phyloP scores from a whole-genome alignment of 495 filamentous ascomycete species.

The Penicillium robsamsonii region DNA sequence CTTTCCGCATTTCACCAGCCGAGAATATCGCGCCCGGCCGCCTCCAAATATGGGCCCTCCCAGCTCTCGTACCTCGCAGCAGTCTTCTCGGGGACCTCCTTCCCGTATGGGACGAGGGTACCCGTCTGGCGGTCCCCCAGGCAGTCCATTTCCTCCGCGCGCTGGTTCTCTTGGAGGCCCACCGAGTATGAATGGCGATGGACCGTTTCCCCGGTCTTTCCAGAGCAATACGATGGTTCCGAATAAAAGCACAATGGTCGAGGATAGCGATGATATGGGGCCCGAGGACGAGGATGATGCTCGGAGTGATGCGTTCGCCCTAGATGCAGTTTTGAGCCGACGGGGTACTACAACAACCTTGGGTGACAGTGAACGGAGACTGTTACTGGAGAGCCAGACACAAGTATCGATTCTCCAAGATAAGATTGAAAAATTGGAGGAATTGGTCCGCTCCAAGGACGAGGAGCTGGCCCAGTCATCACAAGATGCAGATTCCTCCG shows the following conservation, averaged over 20 bases:
- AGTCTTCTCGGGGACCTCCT: conserved; percentile 39
- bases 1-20: conserved; percentile 74
- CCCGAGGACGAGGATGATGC: conserved; percentile 62
- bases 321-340: conserved; percentile 57
- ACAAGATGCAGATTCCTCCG: conserved; percentile 25
- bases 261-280: conserved; percentile 81
- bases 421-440: conserved; percentile 71
- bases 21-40: conserved; percentile 53
- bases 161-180: conserved; percentile 47
- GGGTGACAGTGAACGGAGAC: conserved; percentile 65
- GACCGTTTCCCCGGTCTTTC: conserved; percentile 80
- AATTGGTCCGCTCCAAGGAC: conserved; percentile 55
- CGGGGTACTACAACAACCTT: conserved; percentile 52
- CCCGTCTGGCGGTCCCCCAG: conserved; percentile 39
- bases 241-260: conserved; percentile 97
- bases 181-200: conserved; percentile 45
- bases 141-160: conserved; percentile 45
- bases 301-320: conserved; percentile 62
- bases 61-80: conserved; percentile 39
- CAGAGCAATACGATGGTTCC: conserved; percentile 95
- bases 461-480: conserved; percentile 50
- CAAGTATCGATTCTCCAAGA: conserved; percentile 73
- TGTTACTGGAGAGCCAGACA: conserved; percentile 71
- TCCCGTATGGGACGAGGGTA: conserved; percentile 40
- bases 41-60: conserved; percentile 45